Base-by-base conservation (phyloP, 371 early-diverging fungal species). In the Apophysomyces ossiformis region DNA sequence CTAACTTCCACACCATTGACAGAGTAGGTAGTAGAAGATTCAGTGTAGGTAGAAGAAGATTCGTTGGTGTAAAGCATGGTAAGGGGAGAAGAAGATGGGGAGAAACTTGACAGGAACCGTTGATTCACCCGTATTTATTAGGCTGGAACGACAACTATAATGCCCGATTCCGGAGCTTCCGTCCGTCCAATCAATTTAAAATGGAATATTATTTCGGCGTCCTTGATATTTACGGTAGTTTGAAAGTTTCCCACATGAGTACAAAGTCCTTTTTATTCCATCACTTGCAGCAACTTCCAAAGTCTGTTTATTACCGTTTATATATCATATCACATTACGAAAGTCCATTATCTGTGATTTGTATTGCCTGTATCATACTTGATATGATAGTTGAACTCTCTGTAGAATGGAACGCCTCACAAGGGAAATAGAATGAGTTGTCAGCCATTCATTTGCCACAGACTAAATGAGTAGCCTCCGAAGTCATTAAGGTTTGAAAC, bases 231-330 rank as follows among this genome's bases (percentile, higher is more conserved):
- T 50, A 50, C 54, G 54, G 54, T 50, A 50, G 54, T 50, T 50
- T 21, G n/a, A n/a, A 21, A 45, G n/a, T 45, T 50, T 50, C 54
- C 21, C 54, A 50, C 54, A 50, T 50, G 54, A 50, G 54, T 50
- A 50, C 54, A 50, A 50, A 21, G 54, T 7, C 54, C 21, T 32
- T 50, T 50, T 21, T 50, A 21, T 50, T 50, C 21, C 21, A 16
- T 21, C 16, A n/a, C 16, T 45, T 50, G n/a, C 21, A 18, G 18
- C 21, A 5, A 18, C 7, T 4, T 50, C 9, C 21, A 21, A 21
- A 11, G 47, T 16, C 5, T 4, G 9, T 7, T 2, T 11, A 16
- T 50, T 50, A 9, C 21, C 21, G 21, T 45, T 18, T 45, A n/a
- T 45, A 6, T 13, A 18, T 21, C 9, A n/a, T 5, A 16, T n/a